Conservation (phyloP, 306 rosid genomes). For the Begonia fuchsioides region DNA sequence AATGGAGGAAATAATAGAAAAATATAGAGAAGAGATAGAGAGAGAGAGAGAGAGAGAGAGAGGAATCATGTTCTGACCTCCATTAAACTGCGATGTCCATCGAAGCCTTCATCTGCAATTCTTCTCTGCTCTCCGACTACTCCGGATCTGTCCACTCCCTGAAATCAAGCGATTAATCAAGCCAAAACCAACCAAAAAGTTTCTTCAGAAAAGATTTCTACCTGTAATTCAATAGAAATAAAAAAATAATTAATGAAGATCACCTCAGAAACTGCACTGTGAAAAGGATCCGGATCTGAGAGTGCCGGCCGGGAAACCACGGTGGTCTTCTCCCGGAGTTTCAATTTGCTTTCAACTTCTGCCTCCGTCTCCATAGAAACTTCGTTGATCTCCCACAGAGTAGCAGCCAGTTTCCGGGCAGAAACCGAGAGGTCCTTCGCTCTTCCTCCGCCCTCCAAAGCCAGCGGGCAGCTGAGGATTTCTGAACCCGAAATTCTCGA, state of each 20-base stretch:
- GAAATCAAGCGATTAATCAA: not conserved
- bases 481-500: conserved; percentile 3
- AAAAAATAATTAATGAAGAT: conserved; percentile 7
- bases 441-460: conserved; percentile 16
- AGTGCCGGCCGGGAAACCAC: conserved; percentile 20
- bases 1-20: not conserved
- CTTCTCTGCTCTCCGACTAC: conserved; percentile 36
- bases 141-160: conserved; percentile 19
- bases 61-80: conserved; percentile 33
- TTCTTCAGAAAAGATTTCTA: not conserved
- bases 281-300: conserved; percentile 45
- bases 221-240: not conserved
- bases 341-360: conserved; percentile 10
- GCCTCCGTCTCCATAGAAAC: conserved; percentile 20
- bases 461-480: not conserved
- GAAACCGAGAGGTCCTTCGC: conserved; percentile 44
- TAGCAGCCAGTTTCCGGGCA: conserved; percentile 67
- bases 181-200: not conserved
- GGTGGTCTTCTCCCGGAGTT: conserved; percentile 18
- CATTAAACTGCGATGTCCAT: conserved; percentile 26
- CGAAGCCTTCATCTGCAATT: conserved; percentile 31
- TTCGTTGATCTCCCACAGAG: conserved; percentile 68
- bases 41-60: not conserved
- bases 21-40: not conserved
- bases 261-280: conserved; percentile 43